Evolutionary conservation across 495 filamentous ascomycete genomes (phyloP), one percentile per base, ranked within the genome.

Genomic region (Trichoderma gamsii): DNA sequence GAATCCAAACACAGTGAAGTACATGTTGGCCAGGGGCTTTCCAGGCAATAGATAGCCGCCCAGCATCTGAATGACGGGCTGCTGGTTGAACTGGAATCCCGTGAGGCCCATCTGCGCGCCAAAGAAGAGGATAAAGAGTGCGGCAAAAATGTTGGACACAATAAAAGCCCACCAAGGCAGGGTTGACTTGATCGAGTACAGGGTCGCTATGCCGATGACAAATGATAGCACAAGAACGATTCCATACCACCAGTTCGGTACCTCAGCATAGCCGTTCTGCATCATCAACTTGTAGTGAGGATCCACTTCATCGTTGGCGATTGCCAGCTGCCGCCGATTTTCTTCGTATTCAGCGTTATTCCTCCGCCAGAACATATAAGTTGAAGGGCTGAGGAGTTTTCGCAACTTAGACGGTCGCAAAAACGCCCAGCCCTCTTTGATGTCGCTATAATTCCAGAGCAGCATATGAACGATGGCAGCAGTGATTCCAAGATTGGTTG

Each of bases 91-190:
- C 61, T 64, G 71, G 66, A 80, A 78, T 1, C 80, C 82, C 15
- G 79, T 81, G 11, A 83, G 67, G 13, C 73, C 81, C 44, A 66
- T 76, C 64, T 76, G 71, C 4, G 69, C 35, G 27, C 79, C 76
- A 41, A 75, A 75, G 23, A 78, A 71, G 2, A 74, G 76, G 1
- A 77, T 75, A 38, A 82, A 70, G 6, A 80, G 56, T 15, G 68
- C 69, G 1, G 75, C 66, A n/a, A 80, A 64, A n/a, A 83, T 41
- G 35, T 72, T 75, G 35, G 84, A 71, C 16, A 88, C 69, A 35
- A 88, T 72, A 69, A 83, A 87, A 3, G 79, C 85, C 86, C 85
- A 87, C 41, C 71, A 80, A 0, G 86, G 82, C 13, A 88, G 75
- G 0, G 83, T 84, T 16, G 81, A 81, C 6, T 84, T 70, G 52